Evolutionary conservation across 1,139 yeast genomes (phyloP), one percentile per base, ranked within the genome.

Genomic region (Sugiyamaella castrensis): DNA sequence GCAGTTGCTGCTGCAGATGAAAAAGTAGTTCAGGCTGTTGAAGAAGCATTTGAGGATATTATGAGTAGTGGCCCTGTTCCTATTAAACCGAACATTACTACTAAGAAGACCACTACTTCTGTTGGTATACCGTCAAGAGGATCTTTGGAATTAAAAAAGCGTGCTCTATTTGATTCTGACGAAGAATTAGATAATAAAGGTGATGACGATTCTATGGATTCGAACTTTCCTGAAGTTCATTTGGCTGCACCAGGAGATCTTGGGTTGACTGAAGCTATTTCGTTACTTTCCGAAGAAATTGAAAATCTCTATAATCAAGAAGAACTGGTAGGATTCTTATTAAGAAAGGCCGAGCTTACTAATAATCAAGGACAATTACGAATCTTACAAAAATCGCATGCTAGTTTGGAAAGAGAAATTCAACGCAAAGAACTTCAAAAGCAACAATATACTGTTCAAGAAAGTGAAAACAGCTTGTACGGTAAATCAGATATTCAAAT

Each of bases 371-470:
- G 80, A 1, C 95, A 89, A 60, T 68, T 86, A 46, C 77, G 83
- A 54, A 76, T 89, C 47, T 68, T 89, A 53, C 71, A 72, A 44
- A 84, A 83, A 58, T 87, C 96, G 0, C 78, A 79, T 50, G 58
- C 75, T 3, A 80, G 87, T 53, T 72, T 88, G 52, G 79, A 79
- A 39, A 71, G 85, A 53, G 97, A 91, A 61, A 74, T 88, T 24
- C 79, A 79, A 46, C 66, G 81, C 4, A 86, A 85, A 57, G 91
- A 86, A 57, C 69, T 85, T 31, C 87, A 86, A 53, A 78, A 79
- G 50, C 96, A 87, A 56, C 96, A 87, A 62, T 83, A 82, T 57
- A 78, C 84, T 46, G 88, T 88, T 1, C 95, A 87, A 61, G 95
- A 87, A 55, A 84, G 80, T 60, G 92, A 87, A 46, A 86, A 84